Conservation (phyloP, 2,329 filamentous ascomycete genomes). For the Immersiporthe knoxdaviesiana region DNA sequence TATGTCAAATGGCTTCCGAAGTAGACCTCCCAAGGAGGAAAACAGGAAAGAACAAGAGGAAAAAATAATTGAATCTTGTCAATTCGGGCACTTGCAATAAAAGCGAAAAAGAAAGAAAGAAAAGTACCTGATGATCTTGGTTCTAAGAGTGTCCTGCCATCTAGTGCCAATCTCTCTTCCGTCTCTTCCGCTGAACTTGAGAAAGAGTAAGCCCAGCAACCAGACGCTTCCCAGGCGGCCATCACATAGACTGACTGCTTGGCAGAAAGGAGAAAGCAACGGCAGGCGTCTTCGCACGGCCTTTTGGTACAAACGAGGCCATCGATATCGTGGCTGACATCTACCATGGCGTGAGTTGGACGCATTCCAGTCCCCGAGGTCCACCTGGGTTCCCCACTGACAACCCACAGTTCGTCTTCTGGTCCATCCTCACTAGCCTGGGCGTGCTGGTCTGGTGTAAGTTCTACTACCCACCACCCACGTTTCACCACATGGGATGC, state of each 20-base stretch:
- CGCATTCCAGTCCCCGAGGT: slow-evolving; percentile 10
- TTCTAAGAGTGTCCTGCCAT: slow-evolving; percentile 45
- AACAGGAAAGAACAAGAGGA: not conserved
- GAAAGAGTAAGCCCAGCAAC: slow-evolving; percentile 63
- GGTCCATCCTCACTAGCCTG: slow-evolving; percentile 89
- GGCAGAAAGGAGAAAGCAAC: slow-evolving; percentile 77
- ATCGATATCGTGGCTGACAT: slow-evolving; percentile 85
- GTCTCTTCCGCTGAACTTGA: slow-evolving; percentile 59
- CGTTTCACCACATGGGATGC: not conserved
- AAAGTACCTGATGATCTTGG: slow-evolving; percentile 6
- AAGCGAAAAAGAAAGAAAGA: not conserved
- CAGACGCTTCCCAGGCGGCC: slow-evolving; percentile 44
- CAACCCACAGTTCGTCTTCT: slow-evolving; percentile 77
- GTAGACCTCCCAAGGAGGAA: slow-evolving; percentile 53
- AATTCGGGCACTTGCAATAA: slow-evolving; percentile 29
- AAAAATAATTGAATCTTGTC: not conserved
- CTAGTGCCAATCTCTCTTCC: slow-evolving; percentile 53
- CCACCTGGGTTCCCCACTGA: slow-evolving; percentile 23
- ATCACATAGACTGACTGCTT: not conserved
- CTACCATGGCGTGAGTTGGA: slow-evolving; percentile 77
- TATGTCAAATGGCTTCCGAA: slow-evolving; percentile 96
- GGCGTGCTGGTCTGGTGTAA: slow-evolving; percentile 92
- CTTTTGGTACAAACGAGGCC: slow-evolving; percentile 74
- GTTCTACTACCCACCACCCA: slow-evolving; percentile 46
- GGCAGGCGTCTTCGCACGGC: slow-evolving; percentile 68